phyloP scores from a whole-genome alignment of 345 rosid genomes.

The Moricandia moricandioides region DNA sequence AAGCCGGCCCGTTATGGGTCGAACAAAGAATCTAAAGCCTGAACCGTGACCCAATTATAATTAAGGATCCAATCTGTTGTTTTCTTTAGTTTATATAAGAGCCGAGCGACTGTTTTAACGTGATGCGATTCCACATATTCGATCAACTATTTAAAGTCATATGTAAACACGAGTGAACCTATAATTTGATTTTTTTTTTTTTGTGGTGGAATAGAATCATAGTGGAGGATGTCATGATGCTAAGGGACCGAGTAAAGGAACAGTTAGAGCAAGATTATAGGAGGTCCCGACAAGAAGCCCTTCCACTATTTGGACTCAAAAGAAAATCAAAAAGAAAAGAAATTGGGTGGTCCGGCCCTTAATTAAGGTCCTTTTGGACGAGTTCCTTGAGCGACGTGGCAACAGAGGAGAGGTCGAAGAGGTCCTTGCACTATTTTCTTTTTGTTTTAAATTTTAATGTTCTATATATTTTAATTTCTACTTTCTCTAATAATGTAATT shows the following conservation, averaged over 20 bases:
- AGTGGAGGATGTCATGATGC: not conserved
- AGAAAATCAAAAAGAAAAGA: no score
- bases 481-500: no score
- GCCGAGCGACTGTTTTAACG: not conserved
- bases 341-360: no score
- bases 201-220: not conserved
- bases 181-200: not conserved
- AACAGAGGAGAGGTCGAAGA: no score
- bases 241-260: slow-evolving; percentile 21
- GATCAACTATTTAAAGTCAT: not conserved
- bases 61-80: not conserved
- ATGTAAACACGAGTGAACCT: not conserved
- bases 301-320: no score
- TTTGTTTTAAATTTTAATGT: no score
- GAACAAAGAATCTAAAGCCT: not conserved
- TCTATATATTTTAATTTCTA: no score
- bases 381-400: no score
- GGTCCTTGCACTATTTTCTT: no score
- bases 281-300: no score
- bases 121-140: not conserved
- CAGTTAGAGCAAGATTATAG: no score
- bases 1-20: not conserved
- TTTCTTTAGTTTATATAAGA: not conserved
- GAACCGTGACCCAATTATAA: not conserved
- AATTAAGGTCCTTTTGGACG: no score